Evolutionary conservation across 306 rosid species (phyloP), one percentile per base, ranked within the genome.

Genomic region (Alnus rubra): DNA sequence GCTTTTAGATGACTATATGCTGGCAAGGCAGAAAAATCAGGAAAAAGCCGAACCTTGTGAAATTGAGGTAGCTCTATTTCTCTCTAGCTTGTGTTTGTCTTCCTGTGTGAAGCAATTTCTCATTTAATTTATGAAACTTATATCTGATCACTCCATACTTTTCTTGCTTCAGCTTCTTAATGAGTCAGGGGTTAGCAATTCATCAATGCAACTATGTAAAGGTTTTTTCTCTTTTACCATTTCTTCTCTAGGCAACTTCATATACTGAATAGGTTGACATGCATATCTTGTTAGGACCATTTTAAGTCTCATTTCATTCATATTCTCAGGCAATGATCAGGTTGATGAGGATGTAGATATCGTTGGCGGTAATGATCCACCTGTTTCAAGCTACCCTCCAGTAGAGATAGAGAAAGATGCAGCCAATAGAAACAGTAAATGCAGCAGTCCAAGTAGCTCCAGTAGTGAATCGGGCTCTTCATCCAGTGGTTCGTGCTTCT

Each of bases 311-410:
- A 76, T 42, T 62, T 56, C 69, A 67, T 87, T 39, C 69, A 37
- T n/a, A 16, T 73, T 77, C 63, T 72, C 88, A 94, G 98, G 90
- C 78, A 88, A 89, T 75, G 94, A 88, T 73, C 91, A 82, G 16
- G 78, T 78, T 51, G 98, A 92, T 58, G 98, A 94, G 84, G 98
- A 94, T 55, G 93, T 94, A 77, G 98, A 94, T 88, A 86, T 92
- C 71, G 86, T 94, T 74, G 97, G 95, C 51, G 97, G 97, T 64
- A 92, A 91, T 69, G 97, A 94, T 83, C 95, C 88, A 42, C 98
- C 92, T 63, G 86, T 87, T 77, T 92, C 98, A 56, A 91, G 74
- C 83, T 89, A 82, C 63, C 93, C 97, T 72, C 90, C 95, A n/a
- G 78, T 91, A 56, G 93, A 91, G 84, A 92, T 91, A 81, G 94